Percentiles rank a stretch among this genome's conserved stretches.
Conservation (phyloP, 164 flowering plant species). For the Tetrastigma voinierianum region DNA sequence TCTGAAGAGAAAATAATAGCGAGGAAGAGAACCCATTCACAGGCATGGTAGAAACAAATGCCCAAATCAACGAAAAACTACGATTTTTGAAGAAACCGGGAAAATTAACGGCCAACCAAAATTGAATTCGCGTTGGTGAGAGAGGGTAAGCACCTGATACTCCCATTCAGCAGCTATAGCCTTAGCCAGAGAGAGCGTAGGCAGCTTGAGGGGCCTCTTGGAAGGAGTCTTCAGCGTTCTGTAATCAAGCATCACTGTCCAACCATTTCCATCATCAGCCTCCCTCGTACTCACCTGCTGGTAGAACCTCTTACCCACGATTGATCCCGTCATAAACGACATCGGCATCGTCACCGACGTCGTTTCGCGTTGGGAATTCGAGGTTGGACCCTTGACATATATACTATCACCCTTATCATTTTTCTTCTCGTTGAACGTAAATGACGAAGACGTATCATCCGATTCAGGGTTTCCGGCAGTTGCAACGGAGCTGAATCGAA, state of each 20-base stretch:
- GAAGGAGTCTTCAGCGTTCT: conserved; percentile 87
- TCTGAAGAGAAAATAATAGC: not conserved
- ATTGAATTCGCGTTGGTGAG: not conserved
- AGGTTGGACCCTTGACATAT: conserved; percentile 35
- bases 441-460: conserved; percentile 34
- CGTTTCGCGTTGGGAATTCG: conserved; percentile 14
- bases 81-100: not conserved
- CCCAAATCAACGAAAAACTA: not conserved
- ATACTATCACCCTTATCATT: conserved; percentile 29
- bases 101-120: too few species aligned
- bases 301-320: conserved; percentile 87
- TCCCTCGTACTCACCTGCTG: conserved; percentile 67
- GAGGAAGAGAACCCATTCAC: not conserved
- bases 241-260: conserved; percentile 93
- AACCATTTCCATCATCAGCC: conserved; percentile 89
- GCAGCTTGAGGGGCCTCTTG: conserved; percentile 82
- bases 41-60: not conserved
- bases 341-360: conserved; percentile 82
- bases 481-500: conserved; percentile 25
- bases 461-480: conserved; percentile 20
- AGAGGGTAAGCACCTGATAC: conserved; percentile 59
- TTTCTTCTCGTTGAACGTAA: conserved; percentile 35
- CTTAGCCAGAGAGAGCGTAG: conserved; percentile 70
- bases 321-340: conserved; percentile 96
- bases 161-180: conserved; percentile 99